Evolutionary conservation across 2,329 filamentous ascomycete species (phyloP).

Genomic region (Blastomyces silverae): DNA sequence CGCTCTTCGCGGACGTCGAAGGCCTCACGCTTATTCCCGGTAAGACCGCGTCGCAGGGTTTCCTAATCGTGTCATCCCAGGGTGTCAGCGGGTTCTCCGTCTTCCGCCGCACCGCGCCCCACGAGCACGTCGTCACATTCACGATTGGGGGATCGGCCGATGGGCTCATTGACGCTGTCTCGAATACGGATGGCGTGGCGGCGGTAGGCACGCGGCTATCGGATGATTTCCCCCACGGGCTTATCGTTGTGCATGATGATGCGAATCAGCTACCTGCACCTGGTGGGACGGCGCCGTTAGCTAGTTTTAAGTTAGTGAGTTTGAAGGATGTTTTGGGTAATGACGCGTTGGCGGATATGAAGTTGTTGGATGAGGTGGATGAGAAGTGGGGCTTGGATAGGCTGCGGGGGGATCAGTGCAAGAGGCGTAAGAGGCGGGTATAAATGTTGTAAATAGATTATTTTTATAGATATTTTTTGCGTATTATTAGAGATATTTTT

Average conservation of each 20-base stretch:
- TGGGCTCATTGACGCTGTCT: constrained; percentile 46
- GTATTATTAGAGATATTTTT: constrained; percentile 1
- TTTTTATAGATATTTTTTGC: neutral
- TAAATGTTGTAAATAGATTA: neutral
- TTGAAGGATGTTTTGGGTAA: constrained; percentile 42
- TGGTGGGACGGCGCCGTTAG: constrained; percentile 43
- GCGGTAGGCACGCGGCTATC: constrained; percentile 44
- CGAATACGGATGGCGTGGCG: constrained; percentile 49
- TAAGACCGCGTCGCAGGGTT: constrained; percentile 40
- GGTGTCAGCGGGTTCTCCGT: constrained; percentile 50
- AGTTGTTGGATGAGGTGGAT: constrained; percentile 16
- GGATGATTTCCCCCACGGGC: constrained; percentile 38
- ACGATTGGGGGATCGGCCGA: constrained; percentile 39
- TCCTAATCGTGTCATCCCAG: constrained; percentile 49
- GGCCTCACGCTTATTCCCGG: constrained; percentile 49
- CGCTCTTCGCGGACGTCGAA: constrained; percentile 49
- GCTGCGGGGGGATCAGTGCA: neutral
- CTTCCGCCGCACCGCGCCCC: constrained; percentile 45
- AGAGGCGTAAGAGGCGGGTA: neutral
- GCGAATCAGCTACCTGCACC: constrained; percentile 42
- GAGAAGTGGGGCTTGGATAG: constrained; percentile 12
- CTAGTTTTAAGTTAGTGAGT: constrained; percentile 48
- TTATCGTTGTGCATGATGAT: constrained; percentile 51
- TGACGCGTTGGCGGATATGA: constrained; percentile 40
- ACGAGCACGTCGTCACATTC: constrained; percentile 47